Base-by-base conservation (phyloP, 1,284 basidiomycete genomes). In the Cutaneotrichosporon sp. region DNA sequence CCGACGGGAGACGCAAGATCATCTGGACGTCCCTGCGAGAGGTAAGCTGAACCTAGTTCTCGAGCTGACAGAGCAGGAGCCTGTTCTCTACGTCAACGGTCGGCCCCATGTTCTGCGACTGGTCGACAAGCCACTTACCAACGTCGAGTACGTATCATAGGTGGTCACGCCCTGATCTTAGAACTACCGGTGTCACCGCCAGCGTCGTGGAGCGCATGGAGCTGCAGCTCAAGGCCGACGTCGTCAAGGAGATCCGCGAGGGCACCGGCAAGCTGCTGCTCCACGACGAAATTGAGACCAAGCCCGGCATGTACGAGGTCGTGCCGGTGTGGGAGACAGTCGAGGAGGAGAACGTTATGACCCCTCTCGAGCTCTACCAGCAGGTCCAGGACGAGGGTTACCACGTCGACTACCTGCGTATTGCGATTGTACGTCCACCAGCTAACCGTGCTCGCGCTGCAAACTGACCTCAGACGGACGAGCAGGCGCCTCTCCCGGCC, bases 251-350 rank as follows among this genome's bases (percentile, higher is more conserved):
- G 78, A 83, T 95, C 29, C 82, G 83, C 16, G 79, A 83, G 56
- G 85, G 88, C n/a, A 80, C 85, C 29, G 94, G 95, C 2, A 87
- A 92, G 31, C 87, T 99, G 38, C 81, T 99, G 5, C 83, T 95
- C 1, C 97, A 99, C 69, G 97, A 99, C 73, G 97, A 99, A 80
- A 86, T 95, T 7, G 94, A 97, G 78, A 93, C 94, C 63, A 85
- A 90, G 31, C 90, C 93, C 1, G 95, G 95, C 1, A 85, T 87
- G 2, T 99, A 95, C 79, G 86, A 87, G 25, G 89, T 95, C 69
- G 87, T 93, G 51, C 91, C 92, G 0, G 78, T 82, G 33, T 97
- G 93, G 95, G 92, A 95, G 79, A 87, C 85, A 7, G 88, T 95
- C 27, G 82, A 85, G 3, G 89, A 92, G 62, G 83, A 85, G 25